A percentile compares a stretch with the other conserved stretches of the same genome.
These are phyloP conservation scores for Komagataella mondaviorum DNA, from an alignment of 805 yeast species.

Conservation along the genomic window DNA sequence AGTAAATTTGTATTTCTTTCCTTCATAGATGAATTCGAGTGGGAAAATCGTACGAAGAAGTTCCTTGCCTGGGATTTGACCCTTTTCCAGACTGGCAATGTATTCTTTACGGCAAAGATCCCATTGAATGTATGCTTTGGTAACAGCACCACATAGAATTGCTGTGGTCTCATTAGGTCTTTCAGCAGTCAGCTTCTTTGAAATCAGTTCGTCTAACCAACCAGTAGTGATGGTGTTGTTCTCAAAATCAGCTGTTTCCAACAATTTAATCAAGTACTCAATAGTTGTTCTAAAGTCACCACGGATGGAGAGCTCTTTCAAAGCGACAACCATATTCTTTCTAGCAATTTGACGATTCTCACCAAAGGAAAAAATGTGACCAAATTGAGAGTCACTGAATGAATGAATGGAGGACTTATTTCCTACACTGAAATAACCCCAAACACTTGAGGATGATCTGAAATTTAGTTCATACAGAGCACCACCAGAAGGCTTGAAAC, in stretches of 20 bases:
- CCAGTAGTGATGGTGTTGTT: conserved; percentile 96
- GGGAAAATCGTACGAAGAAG: conserved; percentile 80
- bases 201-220: conserved; percentile 94
- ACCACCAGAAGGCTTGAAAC: conserved; percentile 98
- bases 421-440: conserved; percentile 99
- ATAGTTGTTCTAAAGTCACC: conserved; percentile 99
- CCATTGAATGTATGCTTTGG: conserved; percentile 81
- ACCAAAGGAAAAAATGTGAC: conserved; percentile 98
- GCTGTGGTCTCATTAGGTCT: conserved; percentile 90
- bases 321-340: conserved; percentile 97
- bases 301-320: conserved; percentile 90
- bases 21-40: conserved; percentile 92
- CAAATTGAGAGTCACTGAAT: conserved; percentile 96
- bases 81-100: conserved; percentile 72
- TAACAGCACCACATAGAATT: conserved; percentile 93
- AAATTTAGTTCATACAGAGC: conserved; percentile 90
- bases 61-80: conserved; percentile 84
- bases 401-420: conserved; percentile 96
- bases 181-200: conserved; percentile 90
- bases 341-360: conserved; percentile 97
- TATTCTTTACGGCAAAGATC: conserved; percentile 60
- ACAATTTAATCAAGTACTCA: conserved; percentile 85
- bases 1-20: conserved; percentile 84
- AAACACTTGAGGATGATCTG: conserved; percentile 93
- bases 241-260: conserved; percentile 95